Base-by-base conservation (phyloP, 495 filamentous ascomycete species). In the Letharia columbiana region DNA sequence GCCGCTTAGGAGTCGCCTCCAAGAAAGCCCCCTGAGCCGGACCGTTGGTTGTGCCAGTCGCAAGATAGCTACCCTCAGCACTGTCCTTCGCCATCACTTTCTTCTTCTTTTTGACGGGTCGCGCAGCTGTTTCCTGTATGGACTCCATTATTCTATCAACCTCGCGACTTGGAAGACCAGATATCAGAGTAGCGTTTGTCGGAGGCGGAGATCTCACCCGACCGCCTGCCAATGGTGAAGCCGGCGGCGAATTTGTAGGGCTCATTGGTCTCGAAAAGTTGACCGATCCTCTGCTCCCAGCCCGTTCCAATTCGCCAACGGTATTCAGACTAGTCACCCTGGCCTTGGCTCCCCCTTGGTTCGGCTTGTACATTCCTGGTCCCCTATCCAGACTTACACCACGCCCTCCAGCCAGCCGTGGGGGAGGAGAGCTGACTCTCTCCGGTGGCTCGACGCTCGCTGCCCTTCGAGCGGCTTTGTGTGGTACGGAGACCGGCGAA, bases 211-310 rank as follows among this genome's bases (percentile, higher is more conserved):
- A 81, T 40, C 69, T 81, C 2, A 76, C 74, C 6, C 79, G 79
- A 28, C 17, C 56, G 7, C 65, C 65, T 37, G 63, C 65, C 33
- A 68, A 44, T 40, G 73, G 73, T 39, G 74, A 71, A 23, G 64
- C 68, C 4, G 78, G 75, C 41, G 74, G 72, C 12, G 78, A 79
- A n/a, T 74, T 69, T 63, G 73, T 73, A 61, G 82, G 77, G 70
- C 82, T 82, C 71, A 85, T 86, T 5, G 91, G 91, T 49, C 91
- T 90, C 10, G 92, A 96, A 71, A 94, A 95, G 75, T 96, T 96
- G 69, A 93, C 80, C 4, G 89, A 91, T 52, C 79, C 84, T 69
- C 84, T 79, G 71, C 86, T 90, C 23, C 76, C 79, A 15, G 88
- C 80, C 64, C 44, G n/a, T 17, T 66, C 64, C 15, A 66, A 11